A percentile compares a stretch with the other conserved stretches of the same genome.
phyloP scores from a whole-genome alignment of 2,329 filamentous ascomycete species.

The Claviceps sp. region DNA sequence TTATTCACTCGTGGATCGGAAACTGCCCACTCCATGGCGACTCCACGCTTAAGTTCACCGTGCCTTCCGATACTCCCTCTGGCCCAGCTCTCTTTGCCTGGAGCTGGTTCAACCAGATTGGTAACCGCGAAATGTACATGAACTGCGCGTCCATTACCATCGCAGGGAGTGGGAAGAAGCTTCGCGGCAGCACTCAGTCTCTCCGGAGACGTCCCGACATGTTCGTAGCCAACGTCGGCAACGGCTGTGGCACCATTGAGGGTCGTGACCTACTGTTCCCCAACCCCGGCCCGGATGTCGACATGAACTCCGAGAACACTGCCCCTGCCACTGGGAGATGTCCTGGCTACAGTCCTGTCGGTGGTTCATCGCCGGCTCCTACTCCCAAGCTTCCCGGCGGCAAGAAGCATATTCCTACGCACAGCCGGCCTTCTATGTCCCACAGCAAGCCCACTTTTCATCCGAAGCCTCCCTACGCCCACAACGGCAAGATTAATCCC shows the following conservation, averaged over 20 bases:
- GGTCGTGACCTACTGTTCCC: slow-evolving; percentile 50
- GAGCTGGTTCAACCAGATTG: slow-evolving; percentile 65
- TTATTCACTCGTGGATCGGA: slow-evolving; percentile 46
- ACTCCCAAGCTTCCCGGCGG: neutral
- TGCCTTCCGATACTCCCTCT: slow-evolving; percentile 49
- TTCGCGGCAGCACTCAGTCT: slow-evolving; percentile 19
- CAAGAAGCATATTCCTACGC: neutral
- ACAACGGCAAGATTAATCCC: neutral
- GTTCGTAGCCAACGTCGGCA: slow-evolving; percentile 57
- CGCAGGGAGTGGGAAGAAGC: slow-evolving; percentile 16
- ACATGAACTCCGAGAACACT: slow-evolving; percentile 21
- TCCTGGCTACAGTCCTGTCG: slow-evolving; percentile 1
- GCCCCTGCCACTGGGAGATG: slow-evolving; percentile 23
- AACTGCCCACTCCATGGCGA: slow-evolving; percentile 34
- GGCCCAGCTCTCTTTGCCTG: slow-evolving; percentile 56
- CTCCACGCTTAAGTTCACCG: slow-evolving; percentile 47
- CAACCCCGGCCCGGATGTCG: slow-evolving; percentile 45
- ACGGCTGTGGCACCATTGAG: slow-evolving; percentile 45
- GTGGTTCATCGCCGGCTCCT: neutral
- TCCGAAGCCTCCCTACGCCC: neutral
- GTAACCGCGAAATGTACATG: slow-evolving; percentile 80
- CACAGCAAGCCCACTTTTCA: neutral
- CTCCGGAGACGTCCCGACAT: slow-evolving; percentile 50
- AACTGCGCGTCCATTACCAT: slow-evolving; percentile 65
- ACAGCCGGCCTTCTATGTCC: neutral